Conservation (phyloP, 768 basidiomycete genomes). For the Xanthoconium stramineum region DNA sequence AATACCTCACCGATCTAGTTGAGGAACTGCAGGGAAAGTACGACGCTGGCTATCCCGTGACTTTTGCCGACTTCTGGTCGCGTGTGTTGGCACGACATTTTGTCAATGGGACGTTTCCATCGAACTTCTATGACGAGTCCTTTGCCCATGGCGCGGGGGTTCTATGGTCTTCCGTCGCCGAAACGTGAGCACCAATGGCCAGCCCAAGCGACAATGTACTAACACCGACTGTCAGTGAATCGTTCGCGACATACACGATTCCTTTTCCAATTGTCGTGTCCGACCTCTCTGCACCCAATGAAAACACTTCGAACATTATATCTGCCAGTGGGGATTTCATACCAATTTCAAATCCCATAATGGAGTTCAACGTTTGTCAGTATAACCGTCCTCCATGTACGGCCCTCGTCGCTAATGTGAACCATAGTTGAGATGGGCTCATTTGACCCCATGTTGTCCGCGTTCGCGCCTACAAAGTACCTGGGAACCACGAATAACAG, state of each 20-base stretch:
- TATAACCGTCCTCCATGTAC: not conserved
- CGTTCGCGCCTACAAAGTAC: slow-evolving; percentile 44
- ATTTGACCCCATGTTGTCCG: slow-evolving; percentile 42
- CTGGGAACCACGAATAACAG: slow-evolving; percentile 38
- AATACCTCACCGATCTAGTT: slow-evolving; percentile 18
- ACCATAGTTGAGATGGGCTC: slow-evolving; percentile 39
- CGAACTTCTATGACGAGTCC: slow-evolving; percentile 29
- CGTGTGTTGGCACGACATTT: slow-evolving; percentile 37
- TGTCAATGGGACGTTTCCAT: slow-evolving; percentile 33
- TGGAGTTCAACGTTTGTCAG: slow-evolving; percentile 37
- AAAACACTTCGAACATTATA: slow-evolving; percentile 23
- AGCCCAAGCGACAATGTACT: not conserved
- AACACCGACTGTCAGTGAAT: slow-evolving; percentile 19
- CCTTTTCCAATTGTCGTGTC: slow-evolving; percentile 41
- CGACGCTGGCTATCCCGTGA: slow-evolving; percentile 29
- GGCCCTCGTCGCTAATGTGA: not conserved
- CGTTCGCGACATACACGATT: slow-evolving; percentile 32
- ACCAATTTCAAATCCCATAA: slow-evolving; percentile 32
- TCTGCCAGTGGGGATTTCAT: slow-evolving; percentile 15
- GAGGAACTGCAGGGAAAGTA: slow-evolving; percentile 32
- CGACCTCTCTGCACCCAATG: slow-evolving; percentile 22
- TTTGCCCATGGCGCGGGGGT: slow-evolving; percentile 35
- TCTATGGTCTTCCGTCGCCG: slow-evolving; percentile 32
- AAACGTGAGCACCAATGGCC: slow-evolving; percentile 29
- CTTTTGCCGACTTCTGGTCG: slow-evolving; percentile 29